Base-by-base conservation (phyloP, 176 grass and related monocot species). In the Poa pratensis region DNA sequence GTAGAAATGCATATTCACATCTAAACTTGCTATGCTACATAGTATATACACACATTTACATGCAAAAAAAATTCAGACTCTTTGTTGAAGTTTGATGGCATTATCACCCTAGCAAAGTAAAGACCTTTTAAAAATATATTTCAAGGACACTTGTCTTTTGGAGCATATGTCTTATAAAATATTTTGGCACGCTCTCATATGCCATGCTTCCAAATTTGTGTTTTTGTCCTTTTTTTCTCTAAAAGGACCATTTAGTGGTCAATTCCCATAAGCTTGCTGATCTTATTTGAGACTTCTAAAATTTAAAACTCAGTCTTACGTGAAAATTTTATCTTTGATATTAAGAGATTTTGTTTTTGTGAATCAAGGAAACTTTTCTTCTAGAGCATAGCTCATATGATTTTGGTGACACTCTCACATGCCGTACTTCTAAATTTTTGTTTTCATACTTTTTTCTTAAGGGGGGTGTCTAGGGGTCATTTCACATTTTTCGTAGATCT, bases 401-500 rank as follows among this genome's bases (percentile, higher is more conserved):
- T 46, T 46, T 46, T 46, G 45, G 45, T 11, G 10, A 46, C 45
- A 46, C 45, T 46, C 45, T 46, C 45, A 46, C 2, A 13, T 46
- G 45, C 43, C 10, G 45, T 46, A 12, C 10, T 13, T 46, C 9
- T 46, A 46, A 46, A 46, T 46, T 46, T 46, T 11, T 46, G 45
- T 46, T 46, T 46, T 12, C 9, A 46, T 13, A 10, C 11, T 2
- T 46, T 45, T 46, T 46, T 46, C 45, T 46, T 46, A 46, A 46
- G 13, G 45, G 45, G 45, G 45, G 0, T 46, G 45, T 46, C 11
- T 46, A 46, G 45, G 10, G 2, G 8, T 9, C 11, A 50, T 2
- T 81, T 81, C 28, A 30, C 61, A 71, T 70, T 77, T 89, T 22
- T 32, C 60, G 11, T 64, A 49, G 59, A 37, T 77, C 6, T 48